A percentile compares a stretch with the other conserved stretches of the same genome.
Conservation (phyloP, 257 asterid genomes). For the Solanum sejunctum region DNA sequence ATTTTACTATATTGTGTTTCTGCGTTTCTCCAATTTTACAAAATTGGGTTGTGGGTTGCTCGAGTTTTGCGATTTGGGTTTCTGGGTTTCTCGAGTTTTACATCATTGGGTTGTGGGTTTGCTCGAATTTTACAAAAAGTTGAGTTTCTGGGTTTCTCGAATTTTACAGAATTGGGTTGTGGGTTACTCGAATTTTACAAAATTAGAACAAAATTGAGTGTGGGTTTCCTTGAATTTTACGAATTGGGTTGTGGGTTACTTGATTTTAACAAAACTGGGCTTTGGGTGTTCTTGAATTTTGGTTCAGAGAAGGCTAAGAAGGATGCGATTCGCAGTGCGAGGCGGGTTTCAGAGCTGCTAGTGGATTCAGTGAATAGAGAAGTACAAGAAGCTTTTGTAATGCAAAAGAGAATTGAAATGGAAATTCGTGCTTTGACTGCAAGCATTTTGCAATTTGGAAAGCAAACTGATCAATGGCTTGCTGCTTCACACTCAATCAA, state of each 20-base stretch:
- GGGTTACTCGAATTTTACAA: background rate
- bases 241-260: background rate
- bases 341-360: constrained; percentile 47
- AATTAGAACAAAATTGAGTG: background rate
- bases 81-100: background rate
- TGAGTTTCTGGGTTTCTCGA: background rate
- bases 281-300: background rate
- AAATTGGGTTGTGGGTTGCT: background rate
- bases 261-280: background rate
- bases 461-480: constrained; percentile 92
- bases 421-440: constrained; percentile 61
- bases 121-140: background rate
- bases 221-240: too few species aligned
- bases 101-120: background rate
- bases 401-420: constrained; percentile 72
- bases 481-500: constrained; percentile 68
- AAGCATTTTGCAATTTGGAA: constrained; percentile 43
- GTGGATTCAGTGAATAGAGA: constrained; percentile 71
- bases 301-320: constrained; percentile 58
- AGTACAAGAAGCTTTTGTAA: constrained; percentile 62
- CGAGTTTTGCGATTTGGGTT: background rate
- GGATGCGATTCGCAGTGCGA: constrained; percentile 48
- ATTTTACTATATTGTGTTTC: background rate
- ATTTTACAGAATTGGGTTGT: background rate
- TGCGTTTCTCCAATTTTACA: background rate